phyloP scores from a whole-genome alignment of 202 grass and related monocot species.

The Digitaria exilis region DNA sequence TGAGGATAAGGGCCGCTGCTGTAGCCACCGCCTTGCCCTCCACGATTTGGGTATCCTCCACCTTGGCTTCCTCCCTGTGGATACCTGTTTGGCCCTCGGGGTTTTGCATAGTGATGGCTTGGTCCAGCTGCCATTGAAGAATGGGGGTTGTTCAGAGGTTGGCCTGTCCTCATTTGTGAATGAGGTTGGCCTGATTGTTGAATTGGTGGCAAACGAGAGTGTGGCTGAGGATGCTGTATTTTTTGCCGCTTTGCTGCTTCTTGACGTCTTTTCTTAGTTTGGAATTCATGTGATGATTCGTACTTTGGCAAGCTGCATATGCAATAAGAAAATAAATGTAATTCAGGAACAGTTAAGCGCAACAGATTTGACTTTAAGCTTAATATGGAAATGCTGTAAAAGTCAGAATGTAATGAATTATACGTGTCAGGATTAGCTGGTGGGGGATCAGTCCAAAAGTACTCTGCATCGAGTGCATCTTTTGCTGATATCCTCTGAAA shows the following conservation, averaged over 20 bases:
- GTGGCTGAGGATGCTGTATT: slow-evolving; percentile 71
- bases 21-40: slow-evolving; percentile 62
- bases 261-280: slow-evolving; percentile 88
- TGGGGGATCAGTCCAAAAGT: slow-evolving; percentile 82
- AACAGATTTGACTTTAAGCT: neutral
- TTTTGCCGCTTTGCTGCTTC: slow-evolving; percentile 84
- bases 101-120: slow-evolving; percentile 75
- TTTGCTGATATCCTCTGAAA: slow-evolving; percentile 81
- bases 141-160: slow-evolving; percentile 53
- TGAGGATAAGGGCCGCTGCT: slow-evolving; percentile 57
- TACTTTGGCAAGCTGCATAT: slow-evolving; percentile 75
- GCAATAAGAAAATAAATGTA: slow-evolving; percentile 3
- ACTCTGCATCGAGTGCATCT: slow-evolving; percentile 90
- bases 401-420: neutral
- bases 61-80: slow-evolving; percentile 61
- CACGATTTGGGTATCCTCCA: slow-evolving; percentile 59
- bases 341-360: neutral
- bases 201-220: slow-evolving; percentile 75
- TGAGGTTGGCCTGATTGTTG: slow-evolving; percentile 71
- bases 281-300: slow-evolving; percentile 85
- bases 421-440: slow-evolving; percentile 83
- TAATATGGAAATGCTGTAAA: neutral
- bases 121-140: slow-evolving; percentile 59
- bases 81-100: slow-evolving; percentile 70
- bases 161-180: slow-evolving; percentile 61